These are phyloP conservation scores for Fusarium poae DNA, from an alignment of 2,329 filamentous ascomycete species.

Conservation along the genomic window DNA sequence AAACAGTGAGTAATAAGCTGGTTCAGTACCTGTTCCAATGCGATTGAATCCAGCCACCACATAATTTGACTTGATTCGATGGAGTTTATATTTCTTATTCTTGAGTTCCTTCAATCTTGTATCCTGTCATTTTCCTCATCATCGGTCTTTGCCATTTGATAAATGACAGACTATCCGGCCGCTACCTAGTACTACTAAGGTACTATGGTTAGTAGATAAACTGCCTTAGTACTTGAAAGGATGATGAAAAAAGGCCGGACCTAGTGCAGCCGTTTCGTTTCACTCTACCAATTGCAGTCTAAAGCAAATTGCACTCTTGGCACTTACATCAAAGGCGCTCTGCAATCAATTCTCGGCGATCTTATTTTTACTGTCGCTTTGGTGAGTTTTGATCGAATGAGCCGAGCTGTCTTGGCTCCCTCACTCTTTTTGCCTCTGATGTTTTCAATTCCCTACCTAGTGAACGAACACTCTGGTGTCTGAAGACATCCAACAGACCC, in stretches of 20 bases:
- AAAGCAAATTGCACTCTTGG: constrained; percentile 45
- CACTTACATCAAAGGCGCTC: constrained; percentile 26
- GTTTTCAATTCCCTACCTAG: constrained; percentile 6
- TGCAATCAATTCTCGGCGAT: constrained; percentile 28
- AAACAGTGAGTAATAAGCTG: not conserved
- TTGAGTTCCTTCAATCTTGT: constrained; percentile 19
- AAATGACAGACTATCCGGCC: not conserved
- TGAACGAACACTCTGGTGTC: not conserved
- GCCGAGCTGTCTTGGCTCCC: constrained; percentile 2
- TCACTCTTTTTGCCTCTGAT: not conserved
- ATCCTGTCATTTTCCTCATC: constrained; percentile 6
- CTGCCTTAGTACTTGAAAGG: not conserved
- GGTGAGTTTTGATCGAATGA: constrained; percentile 11
- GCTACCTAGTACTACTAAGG: no score
- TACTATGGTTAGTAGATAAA: no score
- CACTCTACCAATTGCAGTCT: constrained; percentile 39
- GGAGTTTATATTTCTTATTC: constrained; percentile 9
- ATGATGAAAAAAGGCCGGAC: constrained; percentile 29
- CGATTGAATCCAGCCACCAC: constrained; percentile 6
- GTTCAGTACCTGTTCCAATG: not conserved
- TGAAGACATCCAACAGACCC: not conserved
- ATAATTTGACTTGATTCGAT: not conserved
- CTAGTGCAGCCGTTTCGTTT: constrained; percentile 47
- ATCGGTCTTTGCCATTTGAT: not conserved
- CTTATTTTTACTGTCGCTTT: constrained; percentile 10